Base-by-base conservation (phyloP, 1,139 yeast genomes). In the Nakaseomyces delphensis region DNA sequence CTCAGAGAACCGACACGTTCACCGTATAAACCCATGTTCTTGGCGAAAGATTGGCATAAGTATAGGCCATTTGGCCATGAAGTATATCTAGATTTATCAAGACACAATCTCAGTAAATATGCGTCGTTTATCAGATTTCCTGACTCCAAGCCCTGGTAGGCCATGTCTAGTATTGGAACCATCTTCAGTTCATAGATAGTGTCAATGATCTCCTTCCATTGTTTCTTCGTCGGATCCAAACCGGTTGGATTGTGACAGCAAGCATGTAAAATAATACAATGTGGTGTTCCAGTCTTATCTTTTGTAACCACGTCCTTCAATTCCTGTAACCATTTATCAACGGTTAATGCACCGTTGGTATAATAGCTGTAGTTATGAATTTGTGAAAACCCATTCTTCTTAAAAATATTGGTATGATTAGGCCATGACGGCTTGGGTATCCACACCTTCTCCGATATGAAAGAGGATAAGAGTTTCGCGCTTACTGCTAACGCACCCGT, bases 191-290 rank as follows among this genome's bases (percentile, higher is more conserved):
- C 63, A 53, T 73, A 66, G 40, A 84, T 62, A 23, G 80, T 76
- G 40, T 76, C 74, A 50, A 80, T 71, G 41, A 89, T 83, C 55
- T 73, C 63, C 46, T 68, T 68, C 96, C 96, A 89, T 61, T 89
- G 89, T 41, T 79, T 83, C 40, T 65, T 65, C 10, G 84, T 73
- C 48, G 94, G 93, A 62, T 89, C 97, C 49, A 89, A 78, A 27
- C 96, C 97, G 11, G 96, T 89, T 33, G 97, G 97, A 66, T 89
- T 89, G 69, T 89, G 97, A 57, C 96, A 93, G 60, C 96, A 87
- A 4, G 95, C 95, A 66, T 89, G 97, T 48, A 89, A 71, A 44
- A 89, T 67, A 29, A 89, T 79, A 48, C 84, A 74, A 25, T 50
- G 51, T 2, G 54, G 54, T 41, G 75, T 70, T 51, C 72, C 69